Evolutionary conservation across 2,329 filamentous ascomycete genomes (phyloP).

Genomic region (Pyrenophora tritici-repentis): DNA sequence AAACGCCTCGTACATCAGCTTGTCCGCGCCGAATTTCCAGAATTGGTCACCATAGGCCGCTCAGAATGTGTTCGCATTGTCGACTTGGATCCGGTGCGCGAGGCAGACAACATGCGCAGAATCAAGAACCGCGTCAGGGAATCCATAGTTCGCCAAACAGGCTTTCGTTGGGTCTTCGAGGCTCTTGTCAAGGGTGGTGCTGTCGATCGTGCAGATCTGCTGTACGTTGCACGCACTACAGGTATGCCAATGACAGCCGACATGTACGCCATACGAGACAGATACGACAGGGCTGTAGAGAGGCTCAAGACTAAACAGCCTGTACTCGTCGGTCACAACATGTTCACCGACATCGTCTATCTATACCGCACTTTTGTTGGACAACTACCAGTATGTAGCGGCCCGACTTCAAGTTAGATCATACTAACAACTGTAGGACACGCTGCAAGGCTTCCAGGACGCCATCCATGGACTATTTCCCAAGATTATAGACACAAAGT

Average conservation of each 20-base stretch:
- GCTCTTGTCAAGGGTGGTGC: conserved; percentile 49
- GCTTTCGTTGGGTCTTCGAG: conserved; percentile 58
- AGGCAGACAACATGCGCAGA: conserved; percentile 47
- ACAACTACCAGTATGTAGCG: conserved; percentile 52
- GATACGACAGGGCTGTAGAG: conserved; percentile 48
- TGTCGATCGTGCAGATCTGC: conserved; percentile 44
- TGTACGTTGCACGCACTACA: conserved; percentile 43
- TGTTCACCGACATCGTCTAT: conserved; percentile 68
- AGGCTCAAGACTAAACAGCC: conserved; percentile 54
- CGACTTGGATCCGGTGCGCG: conserved; percentile 49
- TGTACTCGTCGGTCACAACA: conserved; percentile 67
- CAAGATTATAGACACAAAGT: conserved; percentile 66
- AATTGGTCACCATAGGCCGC: conserved; percentile 50
- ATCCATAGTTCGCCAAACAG: conserved; percentile 52
- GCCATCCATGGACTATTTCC: conserved; percentile 61
- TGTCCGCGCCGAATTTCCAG: conserved; percentile 64
- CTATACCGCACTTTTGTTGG: conserved; percentile 67
- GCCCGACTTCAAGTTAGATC: background rate
- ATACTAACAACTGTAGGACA: conserved; percentile 30
- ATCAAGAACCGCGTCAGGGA: conserved; percentile 48
- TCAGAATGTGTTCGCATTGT: conserved; percentile 52
- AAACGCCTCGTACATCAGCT: conserved; percentile 69
- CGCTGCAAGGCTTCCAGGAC: conserved; percentile 58
- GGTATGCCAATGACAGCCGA: conserved; percentile 45
- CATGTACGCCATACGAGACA: conserved; percentile 41